phyloP scores from a whole-genome alignment of 2,329 filamentous ascomycete species.

The Alternaria dauci region DNA sequence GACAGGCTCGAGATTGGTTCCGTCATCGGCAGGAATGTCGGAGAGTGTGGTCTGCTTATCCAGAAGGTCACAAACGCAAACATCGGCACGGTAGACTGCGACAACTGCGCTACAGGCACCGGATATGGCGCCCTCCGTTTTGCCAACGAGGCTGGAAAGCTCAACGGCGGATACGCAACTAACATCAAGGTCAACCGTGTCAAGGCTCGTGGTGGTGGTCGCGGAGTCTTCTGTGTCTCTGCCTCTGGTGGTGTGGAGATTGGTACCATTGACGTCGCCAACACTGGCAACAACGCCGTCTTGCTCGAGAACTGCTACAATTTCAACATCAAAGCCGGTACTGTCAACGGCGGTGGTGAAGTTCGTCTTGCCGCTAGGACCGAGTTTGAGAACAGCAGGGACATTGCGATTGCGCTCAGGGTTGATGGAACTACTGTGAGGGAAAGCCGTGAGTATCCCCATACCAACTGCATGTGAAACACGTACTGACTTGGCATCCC shows the following conservation, averaged over 20 bases:
- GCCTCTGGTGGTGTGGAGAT: constrained; percentile 64
- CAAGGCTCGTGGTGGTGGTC: constrained; percentile 64
- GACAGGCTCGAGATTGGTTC: constrained; percentile 61
- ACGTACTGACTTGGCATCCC: too few relatives aligned
- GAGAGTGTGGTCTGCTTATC: constrained; percentile 65
- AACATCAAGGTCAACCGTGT: constrained; percentile 65
- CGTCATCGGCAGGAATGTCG: constrained; percentile 63
- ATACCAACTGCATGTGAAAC: too few relatives aligned
- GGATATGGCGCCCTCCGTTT: constrained; percentile 67
- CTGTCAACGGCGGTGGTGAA: constrained; percentile 64
- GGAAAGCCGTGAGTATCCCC: constrained; percentile 52
- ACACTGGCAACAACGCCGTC: constrained; percentile 65
- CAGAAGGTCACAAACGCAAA: constrained; percentile 62
- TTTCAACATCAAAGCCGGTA: constrained; percentile 60
- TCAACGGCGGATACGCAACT: constrained; percentile 60
- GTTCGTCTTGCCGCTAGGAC: constrained; percentile 62
- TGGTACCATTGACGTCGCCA: constrained; percentile 58
- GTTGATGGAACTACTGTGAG: constrained; percentile 62
- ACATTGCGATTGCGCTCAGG: constrained; percentile 60
- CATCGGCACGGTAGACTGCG: constrained; percentile 64
- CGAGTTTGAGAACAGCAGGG: constrained; percentile 64
- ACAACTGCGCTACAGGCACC: constrained; percentile 62
- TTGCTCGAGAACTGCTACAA: constrained; percentile 69
- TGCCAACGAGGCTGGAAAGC: constrained; percentile 64
- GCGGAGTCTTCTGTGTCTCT: constrained; percentile 67